Conservation (phyloP, 805 yeast genomes). For the Candida multigemmis region DNA sequence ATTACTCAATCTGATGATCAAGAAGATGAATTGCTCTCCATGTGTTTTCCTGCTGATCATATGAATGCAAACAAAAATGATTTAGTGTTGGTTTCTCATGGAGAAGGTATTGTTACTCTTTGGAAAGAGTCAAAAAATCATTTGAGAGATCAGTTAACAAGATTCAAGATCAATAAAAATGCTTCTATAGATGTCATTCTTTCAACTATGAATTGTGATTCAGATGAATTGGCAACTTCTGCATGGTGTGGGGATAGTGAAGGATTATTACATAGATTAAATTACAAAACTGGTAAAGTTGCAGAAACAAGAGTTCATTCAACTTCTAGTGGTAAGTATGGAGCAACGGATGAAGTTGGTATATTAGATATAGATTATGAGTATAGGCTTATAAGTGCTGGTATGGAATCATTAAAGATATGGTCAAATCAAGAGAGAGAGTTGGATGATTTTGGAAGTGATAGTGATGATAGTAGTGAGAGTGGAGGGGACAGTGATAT, state of each 20-base stretch:
- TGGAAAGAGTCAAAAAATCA: slow-evolving; percentile 74
- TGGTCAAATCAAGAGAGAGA: slow-evolving; percentile 45
- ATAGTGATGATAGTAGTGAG: slow-evolving; percentile 17
- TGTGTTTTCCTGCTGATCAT: slow-evolving; percentile 53
- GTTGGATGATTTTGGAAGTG: slow-evolving; percentile 8
- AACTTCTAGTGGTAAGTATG: slow-evolving; percentile 20
- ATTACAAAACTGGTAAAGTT: slow-evolving; percentile 55
- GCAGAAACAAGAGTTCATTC: slow-evolving; percentile 63
- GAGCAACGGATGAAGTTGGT: slow-evolving; percentile 60
- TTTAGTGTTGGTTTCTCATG: slow-evolving; percentile 74
- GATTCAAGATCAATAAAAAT: slow-evolving; percentile 60
- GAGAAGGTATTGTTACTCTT: slow-evolving; percentile 79
- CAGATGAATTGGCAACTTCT: slow-evolving; percentile 34
- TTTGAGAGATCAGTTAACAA: slow-evolving; percentile 66
- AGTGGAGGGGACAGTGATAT: slow-evolving; percentile 6
- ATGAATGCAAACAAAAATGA: slow-evolving; percentile 42
- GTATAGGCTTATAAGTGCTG: slow-evolving; percentile 72
- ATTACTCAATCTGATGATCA: slow-evolving; percentile 74
- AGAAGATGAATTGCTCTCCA: slow-evolving; percentile 82
- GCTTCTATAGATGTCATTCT: slow-evolving; percentile 69
- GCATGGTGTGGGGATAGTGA: slow-evolving; percentile 78
- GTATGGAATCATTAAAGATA: slow-evolving; percentile 72
- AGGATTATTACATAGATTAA: slow-evolving; percentile 61
- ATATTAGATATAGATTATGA: slow-evolving; percentile 72
- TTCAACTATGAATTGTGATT: slow-evolving; percentile 45